Evolutionary conservation across 257 asterid species (phyloP).

Genomic region (Cordia subcordata): DNA sequence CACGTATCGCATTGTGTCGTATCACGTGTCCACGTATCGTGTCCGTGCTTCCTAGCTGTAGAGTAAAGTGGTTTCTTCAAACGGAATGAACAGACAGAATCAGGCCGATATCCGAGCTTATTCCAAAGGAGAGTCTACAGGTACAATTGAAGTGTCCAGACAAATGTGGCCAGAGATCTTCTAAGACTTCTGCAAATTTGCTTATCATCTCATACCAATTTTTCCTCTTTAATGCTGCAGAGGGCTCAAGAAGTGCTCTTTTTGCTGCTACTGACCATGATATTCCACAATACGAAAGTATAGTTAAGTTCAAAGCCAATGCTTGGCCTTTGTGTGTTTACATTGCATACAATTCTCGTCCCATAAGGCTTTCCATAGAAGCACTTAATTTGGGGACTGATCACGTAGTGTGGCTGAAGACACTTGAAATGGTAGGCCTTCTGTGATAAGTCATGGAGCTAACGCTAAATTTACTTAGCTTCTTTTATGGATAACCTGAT

Average conservation of each 20-base stretch:
- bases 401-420: slow-evolving; percentile 15
- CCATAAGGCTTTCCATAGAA: slow-evolving; percentile 12
- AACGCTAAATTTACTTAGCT: neutral
- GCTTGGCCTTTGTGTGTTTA: slow-evolving; percentile 14
- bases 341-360: slow-evolving; percentile 12
- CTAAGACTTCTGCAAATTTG: slow-evolving; percentile 6
- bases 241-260: slow-evolving; percentile 25
- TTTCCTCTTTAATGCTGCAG: slow-evolving; percentile 12
- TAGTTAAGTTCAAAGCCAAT: slow-evolving; percentile 4
- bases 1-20: no score
- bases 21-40: no score
- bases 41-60: no score
- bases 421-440: slow-evolving; percentile 20
- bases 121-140: no score
- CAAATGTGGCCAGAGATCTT: slow-evolving; percentile 15
- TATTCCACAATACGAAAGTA: slow-evolving; percentile 4
- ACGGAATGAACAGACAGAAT: no score
- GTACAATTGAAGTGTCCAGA: slow-evolving; percentile 5
- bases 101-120: no score
- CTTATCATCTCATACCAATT: slow-evolving; percentile 10
- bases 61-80: no score
- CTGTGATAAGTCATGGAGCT: slow-evolving; percentile 14
- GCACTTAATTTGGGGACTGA: slow-evolving; percentile 8
- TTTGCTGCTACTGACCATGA: slow-evolving; percentile 20
- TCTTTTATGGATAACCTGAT: no score